Percentiles rank a stretch among this genome's conserved stretches.
phyloP scores from a whole-genome alignment of 2,329 filamentous ascomycete species.

The Tolypocladium inflatum region DNA sequence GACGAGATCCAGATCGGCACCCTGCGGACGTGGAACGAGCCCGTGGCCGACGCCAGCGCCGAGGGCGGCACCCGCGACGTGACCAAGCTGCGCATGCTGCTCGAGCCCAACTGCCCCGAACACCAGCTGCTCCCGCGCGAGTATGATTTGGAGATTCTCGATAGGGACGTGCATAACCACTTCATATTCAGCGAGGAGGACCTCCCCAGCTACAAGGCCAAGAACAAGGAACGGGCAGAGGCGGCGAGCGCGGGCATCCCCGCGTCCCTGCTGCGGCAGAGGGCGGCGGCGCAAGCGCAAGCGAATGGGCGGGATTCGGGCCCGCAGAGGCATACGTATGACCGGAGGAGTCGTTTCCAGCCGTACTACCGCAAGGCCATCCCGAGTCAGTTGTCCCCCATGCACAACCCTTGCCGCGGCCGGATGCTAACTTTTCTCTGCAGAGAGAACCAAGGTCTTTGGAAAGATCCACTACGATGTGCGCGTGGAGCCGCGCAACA shows the following conservation, averaged over 20 bases:
- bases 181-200: constrained; percentile 93
- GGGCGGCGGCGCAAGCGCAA: constrained; percentile 8
- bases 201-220: constrained; percentile 46
- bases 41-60: constrained; percentile 41
- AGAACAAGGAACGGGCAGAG: constrained; percentile 44
- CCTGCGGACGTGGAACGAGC: constrained; percentile 49
- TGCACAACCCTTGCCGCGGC: background rate
- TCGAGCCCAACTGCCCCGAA: constrained; percentile 52
- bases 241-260: constrained; percentile 51
- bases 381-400: constrained; percentile 48
- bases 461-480: constrained; percentile 70
- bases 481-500: constrained; percentile 62
- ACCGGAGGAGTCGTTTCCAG: constrained; percentile 34
- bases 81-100: constrained; percentile 49
- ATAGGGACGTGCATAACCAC: constrained; percentile 64
- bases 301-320: background rate
- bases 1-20: constrained; percentile 75
- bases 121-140: constrained; percentile 77
- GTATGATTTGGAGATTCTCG: constrained; percentile 67
- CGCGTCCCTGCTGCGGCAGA: constrained; percentile 40
- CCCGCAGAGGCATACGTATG: constrained; percentile 32
- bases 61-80: constrained; percentile 26
- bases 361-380: constrained; percentile 64
- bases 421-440: constrained; percentile 10
- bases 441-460: constrained; percentile 69